These are phyloP conservation scores for Cyclostephanos tholiformis DNA, from an alignment of 108 stramenopile species.

Conservation along the genomic window DNA sequence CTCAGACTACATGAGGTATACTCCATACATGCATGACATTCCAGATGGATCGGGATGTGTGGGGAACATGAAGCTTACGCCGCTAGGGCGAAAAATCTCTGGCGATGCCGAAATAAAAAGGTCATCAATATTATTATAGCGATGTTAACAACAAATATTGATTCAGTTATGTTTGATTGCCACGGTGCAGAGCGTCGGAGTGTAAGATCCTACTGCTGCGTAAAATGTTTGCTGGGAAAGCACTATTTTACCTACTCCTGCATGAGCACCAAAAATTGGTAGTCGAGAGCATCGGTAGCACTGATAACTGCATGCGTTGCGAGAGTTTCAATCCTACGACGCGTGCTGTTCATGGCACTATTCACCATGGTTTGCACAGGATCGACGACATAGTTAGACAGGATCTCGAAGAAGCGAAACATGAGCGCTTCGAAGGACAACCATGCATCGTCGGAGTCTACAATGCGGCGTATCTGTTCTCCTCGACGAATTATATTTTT, in stretches of 20 bases:
- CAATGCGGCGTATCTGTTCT: conserved; percentile 10
- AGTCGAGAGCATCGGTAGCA: conserved; percentile 46
- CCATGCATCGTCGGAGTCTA: conserved; percentile 33
- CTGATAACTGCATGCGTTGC: conserved; percentile 43
- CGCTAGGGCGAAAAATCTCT: conserved; percentile 33
- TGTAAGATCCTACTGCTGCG: too few species aligned
- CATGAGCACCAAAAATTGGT: conserved; percentile 37
- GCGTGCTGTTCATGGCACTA: conserved; percentile 21
- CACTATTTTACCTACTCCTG: conserved; percentile 21
- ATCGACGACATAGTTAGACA: conserved; percentile 38
- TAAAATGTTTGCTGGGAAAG: background rate
- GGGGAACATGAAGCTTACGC: conserved; percentile 75
- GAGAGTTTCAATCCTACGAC: conserved; percentile 29
- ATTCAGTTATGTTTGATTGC: background rate
- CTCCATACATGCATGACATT: conserved; percentile 80
- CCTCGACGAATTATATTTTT: conserved; percentile 25
- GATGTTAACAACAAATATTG: background rate
- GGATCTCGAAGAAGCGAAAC: conserved; percentile 44
- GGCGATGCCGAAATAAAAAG: background rate
- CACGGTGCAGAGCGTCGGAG: background rate
- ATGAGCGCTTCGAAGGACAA: conserved; percentile 30
- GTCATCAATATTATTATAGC: background rate
- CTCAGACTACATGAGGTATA: conserved; percentile 58
- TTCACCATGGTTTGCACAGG: conserved; percentile 28
- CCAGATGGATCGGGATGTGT: conserved; percentile 48